These are phyloP conservation scores for Seiridium unicorne DNA, from an alignment of 2,329 filamentous ascomycete species.

Conservation along the genomic window DNA sequence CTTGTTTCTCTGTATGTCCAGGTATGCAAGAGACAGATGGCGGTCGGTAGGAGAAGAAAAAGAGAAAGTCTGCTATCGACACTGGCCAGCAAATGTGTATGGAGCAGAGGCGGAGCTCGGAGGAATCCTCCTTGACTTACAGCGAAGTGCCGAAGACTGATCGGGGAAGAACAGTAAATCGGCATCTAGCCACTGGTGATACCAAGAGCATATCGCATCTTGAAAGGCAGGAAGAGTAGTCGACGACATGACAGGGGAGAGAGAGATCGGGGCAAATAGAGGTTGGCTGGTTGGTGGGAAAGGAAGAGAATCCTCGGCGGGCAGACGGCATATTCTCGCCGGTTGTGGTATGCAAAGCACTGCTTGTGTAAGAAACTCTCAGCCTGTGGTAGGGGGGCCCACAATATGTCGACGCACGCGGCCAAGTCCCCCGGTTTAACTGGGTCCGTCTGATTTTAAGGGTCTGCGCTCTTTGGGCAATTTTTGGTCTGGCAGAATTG, in stretches of 20 bases:
- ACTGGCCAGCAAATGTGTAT: neutral
- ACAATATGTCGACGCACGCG: neutral
- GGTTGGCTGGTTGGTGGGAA: neutral
- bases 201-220: too few species aligned
- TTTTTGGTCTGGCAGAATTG: neutral
- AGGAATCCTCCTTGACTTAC: neutral
- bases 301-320: neutral
- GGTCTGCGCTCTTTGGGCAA: neutral
- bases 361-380: neutral
- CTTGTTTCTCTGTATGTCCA: neutral
- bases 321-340: neutral
- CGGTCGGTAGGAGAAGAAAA: neutral
- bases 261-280: neutral
- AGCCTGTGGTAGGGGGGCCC: neutral
- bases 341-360: neutral
- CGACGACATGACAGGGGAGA: neutral
- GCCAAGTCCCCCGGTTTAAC: neutral
- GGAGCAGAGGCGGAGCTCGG: neutral
- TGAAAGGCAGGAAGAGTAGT: too few species aligned
- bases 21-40: neutral
- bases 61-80: neutral
- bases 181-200: too few species aligned
- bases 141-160: neutral
- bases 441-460: neutral
- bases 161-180: too few species aligned